Percentiles rank a stretch among this genome's conserved stretches.
phyloP scores from a whole-genome alignment of 2,329 filamentous ascomycete genomes.

The Aspergillus sp. region DNA sequence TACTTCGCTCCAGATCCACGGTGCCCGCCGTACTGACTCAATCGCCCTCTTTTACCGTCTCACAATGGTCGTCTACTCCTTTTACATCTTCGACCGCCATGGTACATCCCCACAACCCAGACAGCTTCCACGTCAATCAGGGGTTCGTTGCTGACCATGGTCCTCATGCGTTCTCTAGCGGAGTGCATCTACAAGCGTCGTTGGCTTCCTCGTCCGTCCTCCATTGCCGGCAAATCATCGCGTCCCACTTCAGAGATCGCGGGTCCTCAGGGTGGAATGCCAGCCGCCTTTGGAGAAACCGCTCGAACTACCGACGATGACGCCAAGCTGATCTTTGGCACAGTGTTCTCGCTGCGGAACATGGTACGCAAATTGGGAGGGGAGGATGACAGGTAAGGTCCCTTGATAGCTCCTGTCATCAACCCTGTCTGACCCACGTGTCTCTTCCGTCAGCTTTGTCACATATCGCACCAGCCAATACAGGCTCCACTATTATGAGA shows the following conservation, averaged over 20 bases:
- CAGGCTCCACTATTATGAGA: conserved; percentile 99
- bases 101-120: conserved; percentile 54
- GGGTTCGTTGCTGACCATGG: conserved; percentile 2
- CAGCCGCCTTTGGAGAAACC: conserved; percentile 35
- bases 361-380: conserved; percentile 95
- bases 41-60: conserved; percentile 9
- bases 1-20: not conserved
- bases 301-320: conserved; percentile 67
- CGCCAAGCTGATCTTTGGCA: conserved; percentile 95
- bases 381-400: conserved; percentile 68
- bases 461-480: conserved; percentile 91
- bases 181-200: conserved; percentile 95
- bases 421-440: conserved; percentile 9
- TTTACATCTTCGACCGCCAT: conserved; percentile 98
- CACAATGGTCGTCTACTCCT: conserved; percentile 89
- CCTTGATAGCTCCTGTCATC: not conserved
- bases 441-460: conserved; percentile 66
- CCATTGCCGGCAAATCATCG: conserved; percentile 44
- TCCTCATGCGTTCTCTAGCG: conserved; percentile 52
- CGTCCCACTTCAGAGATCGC: conserved; percentile 51
- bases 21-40: not conserved
- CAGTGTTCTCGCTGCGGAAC: conserved; percentile 92
- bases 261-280: conserved; percentile 42
- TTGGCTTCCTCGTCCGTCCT: conserved; percentile 64
- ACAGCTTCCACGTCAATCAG: conserved; percentile 1